These are phyloP conservation scores for Magnaporthales sp. DNA, from an alignment of 2,329 filamentous ascomycete species.

Conservation along the genomic window DNA sequence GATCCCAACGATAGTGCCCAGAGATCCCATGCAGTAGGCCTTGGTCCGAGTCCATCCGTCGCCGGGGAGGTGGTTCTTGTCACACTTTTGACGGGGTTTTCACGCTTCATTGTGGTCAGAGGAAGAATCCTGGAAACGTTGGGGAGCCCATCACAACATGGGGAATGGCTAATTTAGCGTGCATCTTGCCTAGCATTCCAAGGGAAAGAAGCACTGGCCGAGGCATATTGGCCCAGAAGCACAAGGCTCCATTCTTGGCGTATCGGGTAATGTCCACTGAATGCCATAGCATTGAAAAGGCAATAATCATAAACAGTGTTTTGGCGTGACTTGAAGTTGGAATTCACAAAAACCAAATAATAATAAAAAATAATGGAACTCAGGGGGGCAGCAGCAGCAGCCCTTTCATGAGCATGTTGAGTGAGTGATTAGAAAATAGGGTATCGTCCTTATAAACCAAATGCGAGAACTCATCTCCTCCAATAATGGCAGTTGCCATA, in stretches of 20 bases:
- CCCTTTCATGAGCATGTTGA: neutral
- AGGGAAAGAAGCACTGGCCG: neutral
- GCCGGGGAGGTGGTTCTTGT: too few species aligned
- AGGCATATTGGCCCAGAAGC: neutral
- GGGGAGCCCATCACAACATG: too few species aligned
- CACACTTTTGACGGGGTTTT: too few species aligned
- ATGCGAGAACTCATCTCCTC: neutral
- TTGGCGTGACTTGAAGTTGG: neutral
- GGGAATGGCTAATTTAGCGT: too few species aligned
- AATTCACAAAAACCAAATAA: neutral
- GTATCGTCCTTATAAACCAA: neutral
- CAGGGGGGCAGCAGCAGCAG: neutral
- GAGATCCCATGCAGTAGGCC: too few species aligned
- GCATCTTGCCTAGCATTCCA: neutral
- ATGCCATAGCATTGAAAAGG: neutral
- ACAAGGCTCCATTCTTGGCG: neutral
- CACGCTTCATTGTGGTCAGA: too few species aligned
- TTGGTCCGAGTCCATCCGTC: too few species aligned
- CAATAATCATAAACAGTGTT: neutral
- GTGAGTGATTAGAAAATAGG: neutral
- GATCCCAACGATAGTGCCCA: too few species aligned
- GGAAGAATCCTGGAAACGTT: too few species aligned
- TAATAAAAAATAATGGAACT: too few species aligned
- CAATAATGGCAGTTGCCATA: too few species aligned
- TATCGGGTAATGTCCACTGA: neutral